These are phyloP conservation scores for Trichoderma citrinoviride DNA, from an alignment of 2,329 filamentous ascomycete species.

Conservation along the genomic window DNA sequence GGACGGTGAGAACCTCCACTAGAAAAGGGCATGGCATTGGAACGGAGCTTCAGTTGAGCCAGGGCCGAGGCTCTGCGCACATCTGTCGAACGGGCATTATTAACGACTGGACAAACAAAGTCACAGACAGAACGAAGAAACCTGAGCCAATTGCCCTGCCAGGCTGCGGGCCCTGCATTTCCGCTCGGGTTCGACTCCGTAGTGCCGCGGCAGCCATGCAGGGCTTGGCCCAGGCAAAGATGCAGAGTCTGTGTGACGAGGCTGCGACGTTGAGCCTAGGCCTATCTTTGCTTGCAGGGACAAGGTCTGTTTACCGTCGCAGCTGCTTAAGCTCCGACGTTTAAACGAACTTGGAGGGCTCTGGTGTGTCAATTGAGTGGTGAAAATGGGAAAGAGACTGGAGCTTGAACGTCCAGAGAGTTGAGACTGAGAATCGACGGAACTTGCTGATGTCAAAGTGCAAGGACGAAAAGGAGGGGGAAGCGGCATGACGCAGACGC, in stretches of 20 bases:
- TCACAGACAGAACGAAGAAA: background rate
- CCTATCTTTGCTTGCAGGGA: too few relatives aligned
- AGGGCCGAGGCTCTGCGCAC: background rate
- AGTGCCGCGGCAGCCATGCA: constrained; percentile 16
- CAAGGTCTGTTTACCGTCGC: too few relatives aligned
- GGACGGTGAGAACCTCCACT: constrained; percentile 20
- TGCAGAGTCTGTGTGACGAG: too few relatives aligned
- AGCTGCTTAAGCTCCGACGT: too few relatives aligned
- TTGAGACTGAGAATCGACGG: too few relatives aligned
- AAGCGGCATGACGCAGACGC: background rate
- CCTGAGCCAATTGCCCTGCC: background rate
- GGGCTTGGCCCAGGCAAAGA: background rate
- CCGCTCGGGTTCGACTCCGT: constrained; percentile 19
- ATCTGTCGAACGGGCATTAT: too few relatives aligned
- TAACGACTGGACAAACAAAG: background rate
- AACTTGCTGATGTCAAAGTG: background rate
- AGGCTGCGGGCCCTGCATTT: background rate
- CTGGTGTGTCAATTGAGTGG: too few relatives aligned
- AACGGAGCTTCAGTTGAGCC: background rate
- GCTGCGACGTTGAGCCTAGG: too few relatives aligned
- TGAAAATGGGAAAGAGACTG: too few relatives aligned
- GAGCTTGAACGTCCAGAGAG: too few relatives aligned
- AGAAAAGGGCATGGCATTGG: constrained; percentile 1
- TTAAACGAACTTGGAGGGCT: too few relatives aligned
- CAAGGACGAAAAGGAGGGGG: background rate